phyloP scores from a whole-genome alignment of 2,329 filamentous ascomycete genomes.

The Colletotrichum sublineola region DNA sequence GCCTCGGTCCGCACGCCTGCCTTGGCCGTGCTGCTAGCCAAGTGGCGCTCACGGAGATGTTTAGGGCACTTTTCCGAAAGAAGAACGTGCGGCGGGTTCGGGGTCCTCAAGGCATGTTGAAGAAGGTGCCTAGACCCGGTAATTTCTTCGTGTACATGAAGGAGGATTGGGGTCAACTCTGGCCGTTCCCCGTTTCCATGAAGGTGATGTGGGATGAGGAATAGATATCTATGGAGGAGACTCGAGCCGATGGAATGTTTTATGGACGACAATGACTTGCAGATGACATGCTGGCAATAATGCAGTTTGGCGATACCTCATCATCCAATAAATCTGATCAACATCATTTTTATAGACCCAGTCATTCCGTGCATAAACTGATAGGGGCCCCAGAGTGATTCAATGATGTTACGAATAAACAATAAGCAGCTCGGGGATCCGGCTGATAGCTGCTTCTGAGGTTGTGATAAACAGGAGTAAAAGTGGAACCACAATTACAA shows the following conservation, averaged over 20 bases:
- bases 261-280: too few relatives aligned
- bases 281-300: neutral
- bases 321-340: too few relatives aligned
- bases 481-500: too few relatives aligned
- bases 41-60: constrained; percentile 75
- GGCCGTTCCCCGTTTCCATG: constrained; percentile 65
- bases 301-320: neutral
- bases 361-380: too few relatives aligned
- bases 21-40: constrained; percentile 72
- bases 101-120: constrained; percentile 75
- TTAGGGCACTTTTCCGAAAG: constrained; percentile 73
- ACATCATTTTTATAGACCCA: neutral
- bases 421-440: too few relatives aligned
- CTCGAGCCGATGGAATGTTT: neutral
- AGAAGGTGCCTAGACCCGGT: constrained; percentile 69
- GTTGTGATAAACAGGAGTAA: too few relatives aligned
- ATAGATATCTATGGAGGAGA: neutral
- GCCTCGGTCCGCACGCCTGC: constrained; percentile 72
- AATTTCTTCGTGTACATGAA: constrained; percentile 73
- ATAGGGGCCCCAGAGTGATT: too few relatives aligned
- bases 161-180: constrained; percentile 70
- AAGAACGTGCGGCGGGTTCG: constrained; percentile 71
- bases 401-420: neutral
- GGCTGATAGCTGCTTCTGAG: neutral
- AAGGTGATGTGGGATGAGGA: constrained; percentile 63